A percentile compares a stretch with the other conserved stretches of the same genome.
phyloP scores from a whole-genome alignment of 352 stramenopile genomes.

The Pythium aphanidermatum region DNA sequence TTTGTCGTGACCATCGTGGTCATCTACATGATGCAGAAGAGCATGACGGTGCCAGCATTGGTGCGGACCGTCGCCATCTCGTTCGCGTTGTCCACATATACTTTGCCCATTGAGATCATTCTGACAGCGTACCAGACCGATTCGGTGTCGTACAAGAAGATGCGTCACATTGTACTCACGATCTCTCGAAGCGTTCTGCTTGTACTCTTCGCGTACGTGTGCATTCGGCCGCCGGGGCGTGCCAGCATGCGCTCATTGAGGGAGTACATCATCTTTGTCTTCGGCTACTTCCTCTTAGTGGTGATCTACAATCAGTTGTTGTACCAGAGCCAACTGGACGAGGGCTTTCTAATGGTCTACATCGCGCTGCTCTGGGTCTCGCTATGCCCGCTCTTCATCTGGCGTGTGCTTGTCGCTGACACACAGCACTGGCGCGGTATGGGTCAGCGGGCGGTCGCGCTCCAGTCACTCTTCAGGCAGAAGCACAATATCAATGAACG shows the following conservation, averaged over 20 bases:
- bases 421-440: constrained; percentile 27
- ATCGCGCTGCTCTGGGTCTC: constrained; percentile 19
- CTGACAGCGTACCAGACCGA: constrained; percentile 15
- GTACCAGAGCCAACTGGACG: constrained; percentile 1
- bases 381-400: constrained; percentile 29
- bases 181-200: constrained; percentile 3
- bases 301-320: constrained; percentile 15
- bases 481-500: constrained; percentile 26
- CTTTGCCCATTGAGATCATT: constrained; percentile 17
- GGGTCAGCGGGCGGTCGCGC: constrained; percentile 16
- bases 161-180: constrained; percentile 5
- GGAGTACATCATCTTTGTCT: constrained; percentile 21
- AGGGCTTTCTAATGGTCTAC: constrained; percentile 9
- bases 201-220: constrained; percentile 14
- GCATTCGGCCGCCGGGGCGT: constrained; percentile 9
- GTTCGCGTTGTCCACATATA: constrained; percentile 31
- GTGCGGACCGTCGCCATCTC: constrained; percentile 32
- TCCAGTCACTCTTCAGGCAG: constrained; percentile 23
- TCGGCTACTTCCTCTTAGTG: constrained; percentile 7
- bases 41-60: constrained; percentile 39
- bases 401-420: constrained; percentile 29
- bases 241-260: constrained; percentile 7
- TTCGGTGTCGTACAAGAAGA: background rate
- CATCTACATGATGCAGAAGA: constrained; percentile 55
- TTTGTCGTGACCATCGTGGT: constrained; percentile 44